Conservation (phyloP, 176 grass and related monocot genomes). For the Musa itinerans region DNA sequence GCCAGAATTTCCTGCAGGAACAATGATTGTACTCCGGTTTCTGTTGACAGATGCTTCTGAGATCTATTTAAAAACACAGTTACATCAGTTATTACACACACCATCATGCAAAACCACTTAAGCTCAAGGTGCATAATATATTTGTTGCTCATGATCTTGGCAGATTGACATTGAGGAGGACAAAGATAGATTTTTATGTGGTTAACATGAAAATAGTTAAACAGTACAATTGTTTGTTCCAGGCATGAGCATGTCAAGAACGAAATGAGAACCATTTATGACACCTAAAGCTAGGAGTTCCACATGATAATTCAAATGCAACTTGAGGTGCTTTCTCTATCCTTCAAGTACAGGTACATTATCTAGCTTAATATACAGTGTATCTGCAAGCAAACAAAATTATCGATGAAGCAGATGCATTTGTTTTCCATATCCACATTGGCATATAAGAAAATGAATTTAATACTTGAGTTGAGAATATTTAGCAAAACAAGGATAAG, state of each 20-base stretch:
- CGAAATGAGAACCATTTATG: neutral
- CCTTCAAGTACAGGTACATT: neutral
- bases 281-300: neutral
- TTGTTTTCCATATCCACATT: too few relatives aligned
- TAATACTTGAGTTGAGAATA: too few relatives aligned
- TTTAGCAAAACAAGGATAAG: too few relatives aligned
- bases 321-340: neutral
- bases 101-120: neutral
- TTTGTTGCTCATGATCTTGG: neutral
- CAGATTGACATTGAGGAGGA: neutral
- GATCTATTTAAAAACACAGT: slow-evolving; percentile 39
- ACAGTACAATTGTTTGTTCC: neutral
- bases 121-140: neutral
- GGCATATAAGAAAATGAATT: too few relatives aligned
- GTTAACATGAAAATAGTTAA: neutral
- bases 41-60: slow-evolving; percentile 93
- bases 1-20: slow-evolving; percentile 87
- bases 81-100: neutral
- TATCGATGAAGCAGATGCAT: too few relatives aligned
- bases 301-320: neutral
- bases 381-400: too few relatives aligned
- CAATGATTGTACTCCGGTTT: slow-evolving; percentile 93
- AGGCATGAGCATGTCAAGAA: neutral
- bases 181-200: neutral
- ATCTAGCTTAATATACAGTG: neutral